phyloP scores from a whole-genome alignment of 2,329 filamentous ascomycete genomes.

The Arachnomyces sp. region DNA sequence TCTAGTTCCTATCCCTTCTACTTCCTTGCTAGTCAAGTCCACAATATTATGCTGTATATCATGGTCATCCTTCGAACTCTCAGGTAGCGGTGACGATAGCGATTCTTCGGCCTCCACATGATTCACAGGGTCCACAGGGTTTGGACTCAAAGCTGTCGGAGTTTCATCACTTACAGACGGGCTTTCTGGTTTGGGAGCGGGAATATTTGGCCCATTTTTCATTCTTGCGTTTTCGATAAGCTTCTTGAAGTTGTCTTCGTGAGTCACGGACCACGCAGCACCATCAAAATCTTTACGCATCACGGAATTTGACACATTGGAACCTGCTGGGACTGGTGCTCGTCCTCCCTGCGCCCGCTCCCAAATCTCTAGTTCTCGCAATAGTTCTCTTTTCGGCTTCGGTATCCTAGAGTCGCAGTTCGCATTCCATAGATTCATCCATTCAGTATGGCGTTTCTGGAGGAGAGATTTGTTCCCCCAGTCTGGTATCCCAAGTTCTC shows the following conservation, averaged over 20 bases:
- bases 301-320: conserved; percentile 39
- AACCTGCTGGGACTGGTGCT: conserved; percentile 14
- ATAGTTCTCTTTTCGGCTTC: conserved; percentile 61
- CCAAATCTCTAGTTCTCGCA: conserved; percentile 77
- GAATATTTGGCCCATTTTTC: conserved; percentile 33
- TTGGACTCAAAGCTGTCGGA: neutral
- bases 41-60: no score
- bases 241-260: conserved; percentile 68
- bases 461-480: conserved; percentile 62
- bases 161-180: no score
- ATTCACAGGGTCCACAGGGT: neutral
- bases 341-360: conserved; percentile 70
- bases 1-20: neutral
- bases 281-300: conserved; percentile 87
- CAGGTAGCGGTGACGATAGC: neutral
- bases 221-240: conserved; percentile 69
- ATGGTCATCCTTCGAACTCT: no score
- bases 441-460: conserved; percentile 78
- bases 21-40: neutral
- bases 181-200: conserved; percentile 10
- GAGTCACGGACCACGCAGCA: conserved; percentile 62
- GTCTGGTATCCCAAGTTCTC: conserved; percentile 68
- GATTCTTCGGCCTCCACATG: no score
- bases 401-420: conserved; percentile 81
- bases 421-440: conserved; percentile 92